Base-by-base conservation (phyloP, 805 yeast species). In the Sungouiella thailandica region DNA sequence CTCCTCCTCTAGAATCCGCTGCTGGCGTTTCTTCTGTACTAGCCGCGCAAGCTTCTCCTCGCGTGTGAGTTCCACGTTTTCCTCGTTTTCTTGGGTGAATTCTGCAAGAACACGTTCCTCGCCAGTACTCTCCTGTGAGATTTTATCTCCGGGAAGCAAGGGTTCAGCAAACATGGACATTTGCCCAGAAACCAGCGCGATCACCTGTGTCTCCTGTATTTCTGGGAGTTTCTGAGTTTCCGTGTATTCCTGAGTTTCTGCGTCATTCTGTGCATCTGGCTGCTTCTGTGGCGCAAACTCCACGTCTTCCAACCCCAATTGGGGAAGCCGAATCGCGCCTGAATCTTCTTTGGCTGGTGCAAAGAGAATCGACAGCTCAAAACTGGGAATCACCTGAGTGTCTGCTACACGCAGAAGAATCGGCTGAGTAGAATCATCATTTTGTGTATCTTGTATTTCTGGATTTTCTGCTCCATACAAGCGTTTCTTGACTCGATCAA, bases 141-240 rank as follows among this genome's bases (percentile, higher is more conserved):
- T n/a, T n/a, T n/a, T n/a, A n/a, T n/a, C n/a, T n/a, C n/a, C n/a
- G 7, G 22, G 22, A 9, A 19, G 22, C 22, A 7, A 30, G 24
- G 27, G 12, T 3, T 18, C n/a, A 14, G n/a, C 15, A n/a, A n/a
- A n/a, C n/a, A n/a, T n/a, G n/a, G n/a, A n/a, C n/a, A n/a, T n/a
- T n/a, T n/a, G n/a, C n/a, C n/a, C n/a, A n/a, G n/a, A n/a, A n/a
- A n/a, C n/a, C n/a, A n/a, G n/a, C 17, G 17, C 14, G 22, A 18
- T 18, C 7, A 18, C 30, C 30, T 28, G 22, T 13, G 11, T 24
- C 8, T 51, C 35, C 10, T 39, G 51, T 29, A 65, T 48, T 39
- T 65, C 70, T 1, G 70, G 71, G 14, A 65, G 52, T 4, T 32
- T 15, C 16, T 25, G 31, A 13, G 32, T 26, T 18, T 20, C 32